These are phyloP conservation scores for Saturnispora silvae DNA, from an alignment of 805 yeast species.

Conservation along the genomic window DNA sequence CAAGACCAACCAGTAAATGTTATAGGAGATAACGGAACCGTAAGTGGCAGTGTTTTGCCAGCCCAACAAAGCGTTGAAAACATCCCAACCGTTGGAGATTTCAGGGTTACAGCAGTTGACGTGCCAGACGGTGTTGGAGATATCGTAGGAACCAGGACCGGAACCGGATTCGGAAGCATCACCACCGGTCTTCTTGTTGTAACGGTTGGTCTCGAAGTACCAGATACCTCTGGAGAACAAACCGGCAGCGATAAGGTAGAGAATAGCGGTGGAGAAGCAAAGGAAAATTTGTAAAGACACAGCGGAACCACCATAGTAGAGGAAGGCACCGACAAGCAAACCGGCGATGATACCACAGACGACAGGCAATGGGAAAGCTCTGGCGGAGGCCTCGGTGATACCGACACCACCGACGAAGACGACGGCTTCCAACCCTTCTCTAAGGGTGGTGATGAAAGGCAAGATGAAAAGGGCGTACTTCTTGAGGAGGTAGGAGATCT, in stretches of 20 bases:
- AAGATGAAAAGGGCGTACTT: slow-evolving; percentile 78
- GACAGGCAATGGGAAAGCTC: slow-evolving; percentile 80
- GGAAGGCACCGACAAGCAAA: slow-evolving; percentile 46
- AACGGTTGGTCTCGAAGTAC: slow-evolving; percentile 65
- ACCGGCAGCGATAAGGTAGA: slow-evolving; percentile 82
- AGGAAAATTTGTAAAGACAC: slow-evolving; percentile 74
- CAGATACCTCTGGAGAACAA: slow-evolving; percentile 83
- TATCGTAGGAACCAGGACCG: slow-evolving; percentile 88
- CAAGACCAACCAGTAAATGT: slow-evolving; percentile 69
- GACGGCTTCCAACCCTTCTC: slow-evolving; percentile 93
- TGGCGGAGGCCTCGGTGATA: slow-evolving; percentile 29
- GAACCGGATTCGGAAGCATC: slow-evolving; percentile 84
- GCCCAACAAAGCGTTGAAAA: slow-evolving; percentile 82
- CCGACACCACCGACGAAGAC: slow-evolving; percentile 93
- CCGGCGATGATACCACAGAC: slow-evolving; percentile 75
- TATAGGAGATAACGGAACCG: slow-evolving; percentile 80
- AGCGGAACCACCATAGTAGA: slow-evolving; percentile 72
- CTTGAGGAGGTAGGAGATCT: slow-evolving; percentile 41
- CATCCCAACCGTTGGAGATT: slow-evolving; percentile 86
- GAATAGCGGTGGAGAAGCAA: slow-evolving; percentile 71
- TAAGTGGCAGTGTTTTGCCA: slow-evolving; percentile 94
- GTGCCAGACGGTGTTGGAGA: slow-evolving; percentile 73
- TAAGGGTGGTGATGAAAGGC: slow-evolving; percentile 75
- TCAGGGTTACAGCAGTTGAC: slow-evolving; percentile 94
- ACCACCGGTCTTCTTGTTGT: slow-evolving; percentile 64